These are phyloP conservation scores for Ceratocystis variospora DNA, from an alignment of 2,329 filamentous ascomycete species.

Conservation along the genomic window DNA sequence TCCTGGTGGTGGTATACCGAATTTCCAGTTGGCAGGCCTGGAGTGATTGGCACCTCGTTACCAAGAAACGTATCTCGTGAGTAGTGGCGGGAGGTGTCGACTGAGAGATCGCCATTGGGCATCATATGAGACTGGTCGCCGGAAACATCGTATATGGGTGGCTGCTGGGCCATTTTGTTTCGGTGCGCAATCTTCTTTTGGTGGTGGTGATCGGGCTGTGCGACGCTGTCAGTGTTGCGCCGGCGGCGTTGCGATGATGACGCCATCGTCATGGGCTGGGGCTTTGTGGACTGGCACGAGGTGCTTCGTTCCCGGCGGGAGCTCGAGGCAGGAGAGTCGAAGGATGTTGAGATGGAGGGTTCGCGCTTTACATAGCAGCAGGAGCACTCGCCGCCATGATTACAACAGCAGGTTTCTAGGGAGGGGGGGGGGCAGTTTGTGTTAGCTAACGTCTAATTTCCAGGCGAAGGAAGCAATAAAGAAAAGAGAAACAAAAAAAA, in stretches of 20 bases:
- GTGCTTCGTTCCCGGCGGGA: conserved; percentile 17
- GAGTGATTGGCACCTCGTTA: conserved; percentile 8
- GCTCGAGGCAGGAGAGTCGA: conserved; percentile 8
- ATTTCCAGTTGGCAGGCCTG: not conserved
- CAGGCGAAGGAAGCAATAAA: too few species aligned
- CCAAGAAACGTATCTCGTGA: not conserved
- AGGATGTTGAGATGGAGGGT: conserved; percentile 35
- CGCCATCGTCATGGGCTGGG: conserved; percentile 10
- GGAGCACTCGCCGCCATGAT: conserved; percentile 53
- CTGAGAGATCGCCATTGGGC: not conserved
- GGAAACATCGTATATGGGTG: not conserved
- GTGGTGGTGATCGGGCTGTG: conserved; percentile 7
- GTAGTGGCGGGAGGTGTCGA: not conserved
- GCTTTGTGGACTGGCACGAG: conserved; percentile 17
- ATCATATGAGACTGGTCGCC: not conserved
- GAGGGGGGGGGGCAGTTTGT: not conserved
- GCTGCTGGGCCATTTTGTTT: conserved; percentile 1
- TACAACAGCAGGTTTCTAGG: conserved; percentile 54
- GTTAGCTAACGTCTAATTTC: not conserved
- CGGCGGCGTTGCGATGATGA: conserved; percentile 15
- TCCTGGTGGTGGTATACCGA: not conserved
- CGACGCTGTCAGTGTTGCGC: conserved; percentile 14
- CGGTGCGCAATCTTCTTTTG: conserved; percentile 4
- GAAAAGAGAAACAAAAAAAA: too few species aligned
- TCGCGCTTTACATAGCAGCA: conserved; percentile 53